These are phyloP conservation scores for Botrytis deweyae DNA, from an alignment of 2,329 filamentous ascomycete genomes.

Conservation along the genomic window DNA sequence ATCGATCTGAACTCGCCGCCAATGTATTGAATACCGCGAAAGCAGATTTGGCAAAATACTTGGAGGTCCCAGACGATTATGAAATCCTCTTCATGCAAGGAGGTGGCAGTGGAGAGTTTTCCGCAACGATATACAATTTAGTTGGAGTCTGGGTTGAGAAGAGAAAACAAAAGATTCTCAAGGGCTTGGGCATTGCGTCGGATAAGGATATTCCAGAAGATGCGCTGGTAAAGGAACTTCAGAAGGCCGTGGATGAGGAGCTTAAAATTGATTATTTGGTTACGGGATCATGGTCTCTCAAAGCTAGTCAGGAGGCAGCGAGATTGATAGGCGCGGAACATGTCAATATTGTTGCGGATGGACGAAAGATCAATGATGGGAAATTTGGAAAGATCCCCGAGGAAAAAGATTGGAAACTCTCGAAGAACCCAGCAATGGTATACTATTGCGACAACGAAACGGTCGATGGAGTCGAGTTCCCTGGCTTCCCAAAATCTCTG, in stretches of 20 bases:
- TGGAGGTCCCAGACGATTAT: constrained; percentile 83
- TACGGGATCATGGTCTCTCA: constrained; percentile 87
- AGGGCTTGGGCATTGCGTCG: constrained; percentile 49
- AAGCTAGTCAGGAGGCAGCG: constrained; percentile 80
- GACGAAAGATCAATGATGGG: constrained; percentile 63
- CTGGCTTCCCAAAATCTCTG: constrained; percentile 64
- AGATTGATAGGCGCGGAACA: constrained; percentile 74
- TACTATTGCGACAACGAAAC: constrained; percentile 93
- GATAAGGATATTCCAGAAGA: constrained; percentile 53
- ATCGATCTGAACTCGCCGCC: constrained; percentile 76
- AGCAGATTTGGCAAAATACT: constrained; percentile 66
- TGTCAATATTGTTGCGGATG: constrained; percentile 77
- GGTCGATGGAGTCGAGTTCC: constrained; percentile 90
- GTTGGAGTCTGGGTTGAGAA: constrained; percentile 78
- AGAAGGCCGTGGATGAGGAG: constrained; percentile 64
- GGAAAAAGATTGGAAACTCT: constrained; percentile 74
- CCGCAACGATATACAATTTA: constrained; percentile 79
- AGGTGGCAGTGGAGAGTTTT: constrained; percentile 84
- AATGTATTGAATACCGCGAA: constrained; percentile 79
- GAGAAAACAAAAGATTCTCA: constrained; percentile 58
- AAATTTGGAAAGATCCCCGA: constrained; percentile 85
- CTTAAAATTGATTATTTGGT: constrained; percentile 84
- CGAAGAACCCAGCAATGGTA: constrained; percentile 67
- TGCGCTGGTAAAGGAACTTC: constrained; percentile 56
- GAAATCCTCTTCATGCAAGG: constrained; percentile 86